Conservation (phyloP, 2,329 filamentous ascomycete genomes). For the Coniochaeta sp. region DNA sequence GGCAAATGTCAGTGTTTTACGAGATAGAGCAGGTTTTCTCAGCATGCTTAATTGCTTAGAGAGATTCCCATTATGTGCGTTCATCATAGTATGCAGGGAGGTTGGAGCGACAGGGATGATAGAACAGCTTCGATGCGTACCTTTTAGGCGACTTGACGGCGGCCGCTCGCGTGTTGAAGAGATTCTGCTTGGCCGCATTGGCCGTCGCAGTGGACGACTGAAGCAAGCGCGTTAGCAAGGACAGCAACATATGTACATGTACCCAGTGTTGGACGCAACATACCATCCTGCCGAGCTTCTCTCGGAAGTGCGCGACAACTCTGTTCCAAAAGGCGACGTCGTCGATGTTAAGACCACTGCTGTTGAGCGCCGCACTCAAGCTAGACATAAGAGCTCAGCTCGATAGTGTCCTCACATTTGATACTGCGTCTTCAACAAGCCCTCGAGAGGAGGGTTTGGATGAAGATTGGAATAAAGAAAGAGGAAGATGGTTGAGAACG, state of each 20-base stretch:
- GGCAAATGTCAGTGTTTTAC: conserved; percentile 35
- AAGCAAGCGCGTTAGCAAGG: neutral
- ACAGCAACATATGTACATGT: neutral
- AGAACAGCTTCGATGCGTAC: conserved; percentile 45
- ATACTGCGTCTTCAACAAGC: neutral
- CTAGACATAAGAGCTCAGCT: conserved; percentile 16
- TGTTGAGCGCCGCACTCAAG: conserved; percentile 15
- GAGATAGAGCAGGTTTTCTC: conserved; percentile 78
- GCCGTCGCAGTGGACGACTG: conserved; percentile 68
- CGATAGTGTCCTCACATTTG: neutral
- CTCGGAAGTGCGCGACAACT: conserved; percentile 16
- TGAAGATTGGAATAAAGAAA: neutral
- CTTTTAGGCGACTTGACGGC: conserved; percentile 83
- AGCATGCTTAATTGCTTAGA: conserved; percentile 84
- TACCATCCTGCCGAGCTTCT: conserved; percentile 19
- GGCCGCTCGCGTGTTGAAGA: conserved; percentile 75
- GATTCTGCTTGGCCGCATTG: conserved; percentile 60
- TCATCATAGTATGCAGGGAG: conserved; percentile 56
- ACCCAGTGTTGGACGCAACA: neutral
- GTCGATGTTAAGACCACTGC: conserved; percentile 8
- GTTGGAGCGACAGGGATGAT: conserved; percentile 5
- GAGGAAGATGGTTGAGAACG: conserved; percentile 5
- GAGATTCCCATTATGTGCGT: conserved; percentile 99
- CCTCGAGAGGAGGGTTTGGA: neutral
- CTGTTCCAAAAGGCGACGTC: conserved; percentile 16